Base-by-base conservation (phyloP, 2,329 filamentous ascomycete species). In the Coniochaeta ligniaria region DNA sequence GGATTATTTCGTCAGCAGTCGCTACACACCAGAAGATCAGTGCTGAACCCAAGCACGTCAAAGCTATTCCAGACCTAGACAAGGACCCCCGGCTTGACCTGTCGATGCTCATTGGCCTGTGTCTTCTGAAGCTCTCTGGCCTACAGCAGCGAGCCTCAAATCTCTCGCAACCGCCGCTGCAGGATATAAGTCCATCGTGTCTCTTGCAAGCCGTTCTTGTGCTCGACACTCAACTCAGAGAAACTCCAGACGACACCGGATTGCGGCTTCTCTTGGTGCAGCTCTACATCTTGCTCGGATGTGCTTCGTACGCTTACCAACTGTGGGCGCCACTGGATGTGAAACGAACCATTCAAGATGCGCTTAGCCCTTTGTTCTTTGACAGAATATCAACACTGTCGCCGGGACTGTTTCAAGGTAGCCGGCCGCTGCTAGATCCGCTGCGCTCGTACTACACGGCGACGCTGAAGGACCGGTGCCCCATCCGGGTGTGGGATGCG, bases 301-400 rank as follows among this genome's bases (percentile, higher is more conserved):
- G 79, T 14, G 75, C 75, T 0, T 74, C 78, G 1, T 74, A 75
- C 20, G 80, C 80, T 0, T 72, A 77, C 26, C 69, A 78, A 36
- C 69, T 82, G 2, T 85, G 82, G 81, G 72, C 75, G 12, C 74
- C 74, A 0, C 74, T 84, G 11, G 80, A 77, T 3, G 78, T 86
- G 1, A 86, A 86, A 69, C 77, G 83, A 24, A 82, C 80, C 0
- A 81, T 84, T 31, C 78, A 83, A n/a, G 82, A 85, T 63, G 80
- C 82, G 0, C 74, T 86, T 0, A 81, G 75, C 2, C 78, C 82
- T 0, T 71, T 83, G 1, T 83, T 83, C 61, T 80, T 81, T 62
- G 83, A 86, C 66, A 77, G 83, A 1, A 70, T 85, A 6, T 81
- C 81, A 1, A 80, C 76, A 1, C 68, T 85, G 2, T 74, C 82